These are phyloP conservation scores for Monosporozyma yasuniensis DNA, from an alignment of 805 yeast species.

Conservation along the genomic window DNA sequence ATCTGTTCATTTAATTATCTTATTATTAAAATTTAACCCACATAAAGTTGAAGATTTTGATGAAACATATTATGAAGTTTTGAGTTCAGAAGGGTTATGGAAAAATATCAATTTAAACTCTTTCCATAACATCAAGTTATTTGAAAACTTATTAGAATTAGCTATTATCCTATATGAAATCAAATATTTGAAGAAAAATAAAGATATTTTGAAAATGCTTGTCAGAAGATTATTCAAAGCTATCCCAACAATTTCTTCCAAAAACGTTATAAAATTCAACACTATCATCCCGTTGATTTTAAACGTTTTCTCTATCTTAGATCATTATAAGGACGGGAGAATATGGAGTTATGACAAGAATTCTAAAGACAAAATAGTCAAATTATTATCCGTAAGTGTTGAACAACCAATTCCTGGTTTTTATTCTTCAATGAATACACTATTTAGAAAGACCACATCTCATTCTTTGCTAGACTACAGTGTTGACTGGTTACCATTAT, in stretches of 20 bases:
- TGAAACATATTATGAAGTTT: slow-evolving; percentile 27
- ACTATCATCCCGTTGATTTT: slow-evolving; percentile 40
- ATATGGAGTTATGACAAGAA: slow-evolving; percentile 50
- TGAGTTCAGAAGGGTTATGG: slow-evolving; percentile 39
- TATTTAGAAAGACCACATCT: slow-evolving; percentile 12
- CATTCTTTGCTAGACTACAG: slow-evolving; percentile 15
- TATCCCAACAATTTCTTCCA: slow-evolving; percentile 24
- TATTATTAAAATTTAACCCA: slow-evolving; percentile 15
- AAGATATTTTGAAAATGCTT: slow-evolving; percentile 27
- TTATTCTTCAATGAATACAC: slow-evolving; percentile 29
- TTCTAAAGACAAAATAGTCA: slow-evolving; percentile 36
- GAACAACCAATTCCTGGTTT: slow-evolving; percentile 45
- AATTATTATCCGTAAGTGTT: slow-evolving; percentile 44
- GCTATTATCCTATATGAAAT: slow-evolving; percentile 26
- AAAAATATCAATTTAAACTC: slow-evolving; percentile 32
- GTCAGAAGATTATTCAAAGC: slow-evolving; percentile 30
- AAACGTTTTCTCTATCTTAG: slow-evolving; percentile 37
- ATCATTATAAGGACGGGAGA: slow-evolving; percentile 36
- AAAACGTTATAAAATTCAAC: slow-evolving; percentile 37
- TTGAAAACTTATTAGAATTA: slow-evolving; percentile 35
- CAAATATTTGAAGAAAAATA: slow-evolving; percentile 13
- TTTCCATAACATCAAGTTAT: slow-evolving; percentile 34
- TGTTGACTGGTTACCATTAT: slow-evolving; percentile 21
- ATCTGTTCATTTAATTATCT: slow-evolving; percentile 40
- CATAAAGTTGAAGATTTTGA: slow-evolving; percentile 7